These are phyloP conservation scores for Hyphopichia fennica DNA, from an alignment of 1,139 yeast species.

Conservation along the genomic window DNA sequence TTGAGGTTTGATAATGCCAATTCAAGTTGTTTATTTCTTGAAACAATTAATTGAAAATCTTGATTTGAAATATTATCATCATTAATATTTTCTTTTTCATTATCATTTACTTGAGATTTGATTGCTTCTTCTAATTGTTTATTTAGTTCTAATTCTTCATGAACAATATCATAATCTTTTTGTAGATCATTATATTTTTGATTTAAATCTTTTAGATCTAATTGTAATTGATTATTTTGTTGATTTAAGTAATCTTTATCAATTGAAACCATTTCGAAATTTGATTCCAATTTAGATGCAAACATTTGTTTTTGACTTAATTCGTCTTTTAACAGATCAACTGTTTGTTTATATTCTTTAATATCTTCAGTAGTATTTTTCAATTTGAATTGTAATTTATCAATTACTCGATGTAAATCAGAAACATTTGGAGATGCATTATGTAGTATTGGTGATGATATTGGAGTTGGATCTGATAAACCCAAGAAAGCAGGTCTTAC, in stretches of 20 bases:
- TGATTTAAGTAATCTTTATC: conserved; percentile 56
- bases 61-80: conserved; percentile 5
- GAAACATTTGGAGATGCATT: conserved; percentile 2
- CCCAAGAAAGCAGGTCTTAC: conserved; percentile 39
- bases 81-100: conserved; percentile 12
- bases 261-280: conserved; percentile 50
- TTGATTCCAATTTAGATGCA: conserved; percentile 30
- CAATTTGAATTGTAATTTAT: conserved; percentile 43
- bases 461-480: conserved; percentile 2
- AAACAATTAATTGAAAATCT: conserved; percentile 20
- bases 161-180: conserved; percentile 40
- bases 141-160: conserved; percentile 48
- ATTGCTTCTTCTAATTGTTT: conserved; percentile 42
- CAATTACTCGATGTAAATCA: conserved; percentile 21
- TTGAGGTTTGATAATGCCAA: conserved; percentile 41
- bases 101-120: conserved; percentile 14
- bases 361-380: conserved; percentile 31
- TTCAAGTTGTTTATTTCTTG: conserved; percentile 36
- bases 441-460: conserved; percentile 1
- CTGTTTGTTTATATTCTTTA: conserved; percentile 18
- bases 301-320: conserved; percentile 8
- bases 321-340: conserved; percentile 18
- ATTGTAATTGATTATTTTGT: conserved; percentile 35
- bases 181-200: conserved; percentile 36
- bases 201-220: conserved; percentile 28